Evolutionary conservation across 2,329 filamentous ascomycete species (phyloP).

Genomic region (Arthrocladium fulminans): DNA sequence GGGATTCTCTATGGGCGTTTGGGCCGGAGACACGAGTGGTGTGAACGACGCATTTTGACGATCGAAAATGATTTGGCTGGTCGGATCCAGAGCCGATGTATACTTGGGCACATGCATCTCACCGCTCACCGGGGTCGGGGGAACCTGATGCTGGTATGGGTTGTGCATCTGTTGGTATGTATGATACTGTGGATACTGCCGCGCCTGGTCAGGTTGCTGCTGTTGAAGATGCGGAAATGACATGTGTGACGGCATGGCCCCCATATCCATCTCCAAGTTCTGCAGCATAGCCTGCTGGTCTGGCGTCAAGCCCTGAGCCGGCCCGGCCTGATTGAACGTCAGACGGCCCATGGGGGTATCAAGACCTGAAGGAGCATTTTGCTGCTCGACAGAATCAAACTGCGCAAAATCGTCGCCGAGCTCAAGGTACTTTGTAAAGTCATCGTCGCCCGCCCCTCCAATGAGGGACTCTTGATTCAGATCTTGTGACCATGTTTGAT

Average conservation of each 20-base stretch:
- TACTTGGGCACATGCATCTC: constrained; percentile 40
- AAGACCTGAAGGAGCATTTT: constrained; percentile 30
- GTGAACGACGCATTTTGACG: constrained; percentile 42
- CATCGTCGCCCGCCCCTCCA: constrained; percentile 33
- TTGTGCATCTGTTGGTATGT: constrained; percentile 25
- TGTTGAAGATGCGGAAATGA: constrained; percentile 23
- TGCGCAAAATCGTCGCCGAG: constrained; percentile 40
- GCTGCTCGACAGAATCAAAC: constrained; percentile 24
- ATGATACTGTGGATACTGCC: constrained; percentile 19
- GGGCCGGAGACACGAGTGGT: constrained; percentile 42
- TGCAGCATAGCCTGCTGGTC: constrained; percentile 5
- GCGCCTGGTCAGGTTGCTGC: constrained; percentile 12
- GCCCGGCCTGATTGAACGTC: constrained; percentile 20
- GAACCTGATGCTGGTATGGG: constrained; percentile 24
- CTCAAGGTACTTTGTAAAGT: constrained; percentile 42
- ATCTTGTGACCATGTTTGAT: constrained; percentile 31
- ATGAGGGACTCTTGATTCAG: constrained; percentile 32
- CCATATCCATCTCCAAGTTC: constrained; percentile 23
- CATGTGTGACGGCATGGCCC: constrained; percentile 24
- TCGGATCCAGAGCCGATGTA: constrained; percentile 31
- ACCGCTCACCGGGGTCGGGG: constrained; percentile 42
- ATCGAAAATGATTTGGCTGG: constrained; percentile 36
- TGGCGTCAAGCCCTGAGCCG: constrained; percentile 1
- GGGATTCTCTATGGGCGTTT: constrained; percentile 41
- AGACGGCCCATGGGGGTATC: constrained; percentile 32